A percentile compares a stretch with the other conserved stretches of the same genome.
Evolutionary conservation across 2,329 filamentous ascomycete genomes (phyloP).

Genomic region (Aspergillus sp.): DNA sequence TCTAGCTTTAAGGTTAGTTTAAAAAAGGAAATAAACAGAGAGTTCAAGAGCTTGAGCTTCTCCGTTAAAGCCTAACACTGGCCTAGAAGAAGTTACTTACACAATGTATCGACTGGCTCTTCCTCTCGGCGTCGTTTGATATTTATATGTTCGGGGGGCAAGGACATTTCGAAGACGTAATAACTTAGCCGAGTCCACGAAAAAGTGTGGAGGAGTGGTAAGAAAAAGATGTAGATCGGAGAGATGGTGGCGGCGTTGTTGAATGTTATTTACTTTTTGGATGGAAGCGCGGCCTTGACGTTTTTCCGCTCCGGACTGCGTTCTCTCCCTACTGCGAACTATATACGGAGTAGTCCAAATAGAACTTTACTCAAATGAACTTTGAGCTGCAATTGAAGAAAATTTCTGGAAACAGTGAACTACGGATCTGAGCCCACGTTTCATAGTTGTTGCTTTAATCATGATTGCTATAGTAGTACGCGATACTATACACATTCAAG

Average conservation of each 20-base stretch:
- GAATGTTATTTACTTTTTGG: conserved; percentile 5
- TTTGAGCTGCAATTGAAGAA: neutral
- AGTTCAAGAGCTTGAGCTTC: neutral
- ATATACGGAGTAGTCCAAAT: neutral
- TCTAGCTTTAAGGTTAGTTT: conserved; percentile 30
- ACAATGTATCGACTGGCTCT: conserved; percentile 56
- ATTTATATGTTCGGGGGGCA: conserved; percentile 52
- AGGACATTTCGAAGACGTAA: conserved; percentile 35
- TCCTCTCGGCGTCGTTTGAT: conserved; percentile 60
- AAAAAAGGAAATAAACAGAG: neutral
- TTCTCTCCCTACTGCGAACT: neutral
- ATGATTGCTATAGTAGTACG: neutral
- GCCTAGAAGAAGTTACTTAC: conserved; percentile 32
- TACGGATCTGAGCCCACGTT: neutral
- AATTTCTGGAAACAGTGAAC: neutral
- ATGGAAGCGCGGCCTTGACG: neutral
- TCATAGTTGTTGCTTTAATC: neutral
- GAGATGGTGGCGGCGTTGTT: neutral
- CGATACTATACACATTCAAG: neutral
- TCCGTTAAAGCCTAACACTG: neutral
- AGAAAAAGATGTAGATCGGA: neutral
- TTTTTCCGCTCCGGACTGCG: conserved; percentile 3
- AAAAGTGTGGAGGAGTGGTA: neutral
- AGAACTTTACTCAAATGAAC: neutral
- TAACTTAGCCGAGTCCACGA: neutral